Conservation (phyloP, 169 alveolate species). For the Plasmodium billcollinsi region DNA sequence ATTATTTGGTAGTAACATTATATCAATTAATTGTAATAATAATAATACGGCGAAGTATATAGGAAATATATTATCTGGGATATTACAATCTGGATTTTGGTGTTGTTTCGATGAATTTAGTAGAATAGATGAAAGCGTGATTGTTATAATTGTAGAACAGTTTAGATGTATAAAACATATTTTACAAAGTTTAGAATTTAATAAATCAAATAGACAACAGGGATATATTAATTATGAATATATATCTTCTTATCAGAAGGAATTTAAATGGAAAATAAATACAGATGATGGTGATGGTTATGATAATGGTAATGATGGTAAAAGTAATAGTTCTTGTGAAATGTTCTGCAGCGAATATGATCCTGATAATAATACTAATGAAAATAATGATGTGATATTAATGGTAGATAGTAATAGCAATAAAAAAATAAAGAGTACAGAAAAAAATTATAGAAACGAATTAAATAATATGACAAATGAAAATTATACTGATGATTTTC, state of each 20-base stretch:
- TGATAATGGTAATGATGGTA: too few species aligned
- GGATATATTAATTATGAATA: constrained; percentile 32
- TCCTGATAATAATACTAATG: background rate
- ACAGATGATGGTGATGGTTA: background rate
- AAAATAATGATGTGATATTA: background rate
- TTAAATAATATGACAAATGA: background rate
- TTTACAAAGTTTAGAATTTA: constrained; percentile 60
- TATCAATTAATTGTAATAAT: constrained; percentile 97
- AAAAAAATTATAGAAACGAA: background rate
- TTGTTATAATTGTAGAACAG: constrained; percentile 97
- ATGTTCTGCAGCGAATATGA: constrained; percentile 4
- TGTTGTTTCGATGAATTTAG: constrained; percentile 99
- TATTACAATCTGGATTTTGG: constrained; percentile 97
- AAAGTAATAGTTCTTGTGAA: constrained; percentile 9
- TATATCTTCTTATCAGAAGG: constrained; percentile 39
- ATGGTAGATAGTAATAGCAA: background rate
- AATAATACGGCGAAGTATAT: constrained; percentile 94
- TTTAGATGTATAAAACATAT: constrained; percentile 93
- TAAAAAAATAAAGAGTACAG: background rate
- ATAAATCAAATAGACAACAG: constrained; percentile 6
- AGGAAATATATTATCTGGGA: constrained; percentile 96
- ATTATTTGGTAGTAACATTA: constrained; percentile 95
- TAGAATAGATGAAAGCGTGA: constrained; percentile 96
- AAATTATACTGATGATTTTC: background rate
- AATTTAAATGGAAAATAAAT: constrained; percentile 17